A percentile compares a stretch with the other conserved stretches of the same genome.
phyloP scores from a whole-genome alignment of 163 green algal species.

The Chlamydomonas reinhardtii region DNA sequence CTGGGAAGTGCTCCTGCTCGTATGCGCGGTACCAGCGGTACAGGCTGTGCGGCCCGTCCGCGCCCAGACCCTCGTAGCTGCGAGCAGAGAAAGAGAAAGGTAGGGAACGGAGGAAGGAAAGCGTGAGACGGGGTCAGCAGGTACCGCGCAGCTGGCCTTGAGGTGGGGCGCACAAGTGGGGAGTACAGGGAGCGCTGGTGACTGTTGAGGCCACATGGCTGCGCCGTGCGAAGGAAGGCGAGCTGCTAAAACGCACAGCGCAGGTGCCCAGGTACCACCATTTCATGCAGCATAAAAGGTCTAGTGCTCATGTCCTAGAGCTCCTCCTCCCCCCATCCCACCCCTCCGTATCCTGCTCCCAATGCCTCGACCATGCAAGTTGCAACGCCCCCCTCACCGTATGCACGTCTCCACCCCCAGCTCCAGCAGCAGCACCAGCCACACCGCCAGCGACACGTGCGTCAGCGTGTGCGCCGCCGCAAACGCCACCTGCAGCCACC shows the following conservation, averaged over 20 bases:
- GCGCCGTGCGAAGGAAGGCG: too few relatives aligned
- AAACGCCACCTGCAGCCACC: constrained; percentile 50
- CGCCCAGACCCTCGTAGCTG: constrained; percentile 80
- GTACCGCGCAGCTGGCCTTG: too few relatives aligned
- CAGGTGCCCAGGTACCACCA: too few relatives aligned
- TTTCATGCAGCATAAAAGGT: too few relatives aligned
- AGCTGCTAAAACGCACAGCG: too few relatives aligned
- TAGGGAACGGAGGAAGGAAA: background rate
- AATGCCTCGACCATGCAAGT: too few relatives aligned
- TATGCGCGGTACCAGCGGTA: constrained; percentile 83
- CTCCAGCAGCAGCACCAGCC: constrained; percentile 88
- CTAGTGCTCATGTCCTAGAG: too few relatives aligned
- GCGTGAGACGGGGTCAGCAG: background rate
- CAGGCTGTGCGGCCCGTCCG: constrained; percentile 83
- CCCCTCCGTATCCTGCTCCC: background rate
- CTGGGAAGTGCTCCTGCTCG: constrained; percentile 85
- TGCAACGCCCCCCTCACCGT: constrained; percentile 51
- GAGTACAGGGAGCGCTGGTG: too few relatives aligned
- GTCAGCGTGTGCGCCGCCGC: constrained; percentile 67
- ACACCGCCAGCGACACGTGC: constrained; percentile 79
- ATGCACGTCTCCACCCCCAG: constrained; percentile 86
- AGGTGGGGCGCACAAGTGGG: too few relatives aligned
- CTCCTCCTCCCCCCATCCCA: too few relatives aligned
- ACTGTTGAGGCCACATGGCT: too few relatives aligned
- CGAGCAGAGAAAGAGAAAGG: background rate